Conservation (phyloP, 1,284 basidiomycete species). For the Vanrija sp. region DNA sequence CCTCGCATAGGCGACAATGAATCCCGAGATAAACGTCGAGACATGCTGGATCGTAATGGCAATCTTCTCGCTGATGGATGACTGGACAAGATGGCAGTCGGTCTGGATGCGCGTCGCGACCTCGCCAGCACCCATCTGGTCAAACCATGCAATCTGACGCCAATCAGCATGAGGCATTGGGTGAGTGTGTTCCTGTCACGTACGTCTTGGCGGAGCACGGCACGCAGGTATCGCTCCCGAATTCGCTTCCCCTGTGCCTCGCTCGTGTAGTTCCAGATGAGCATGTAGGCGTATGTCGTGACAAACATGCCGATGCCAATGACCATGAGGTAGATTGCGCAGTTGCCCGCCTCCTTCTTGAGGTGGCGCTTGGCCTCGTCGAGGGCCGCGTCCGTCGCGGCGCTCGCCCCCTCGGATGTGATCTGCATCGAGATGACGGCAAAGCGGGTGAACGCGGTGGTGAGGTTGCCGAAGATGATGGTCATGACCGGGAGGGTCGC, state of each 20-base stretch:
- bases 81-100: slow-evolving; percentile 65
- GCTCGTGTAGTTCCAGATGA: slow-evolving; percentile 79
- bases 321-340: slow-evolving; percentile 41
- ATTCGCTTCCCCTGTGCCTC: slow-evolving; percentile 80
- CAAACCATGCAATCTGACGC: slow-evolving; percentile 83
- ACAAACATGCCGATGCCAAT: slow-evolving; percentile 54
- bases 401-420: not conserved
- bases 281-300: slow-evolving; percentile 65
- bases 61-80: slow-evolving; percentile 85
- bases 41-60: slow-evolving; percentile 50
- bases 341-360: slow-evolving; percentile 31
- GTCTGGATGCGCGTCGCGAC: slow-evolving; percentile 92
- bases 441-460: slow-evolving; percentile 42
- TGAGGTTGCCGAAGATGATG: slow-evolving; percentile 47
- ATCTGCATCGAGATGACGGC: slow-evolving; percentile 18
- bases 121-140: slow-evolving; percentile 88
- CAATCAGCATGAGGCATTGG: too few relatives aligned
- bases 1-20: slow-evolving; percentile 57
- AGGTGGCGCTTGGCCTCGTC: slow-evolving; percentile 25
- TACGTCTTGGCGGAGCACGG: slow-evolving; percentile 50
- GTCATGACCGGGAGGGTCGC: slow-evolving; percentile 47
- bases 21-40: slow-evolving; percentile 67
- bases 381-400: slow-evolving; percentile 4
- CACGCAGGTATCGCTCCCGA: slow-evolving; percentile 48
- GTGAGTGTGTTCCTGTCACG: not conserved